A percentile compares a stretch with the other conserved stretches of the same genome.
phyloP scores from a whole-genome alignment of 1,139 yeast genomes.

The Geotrichum cucujoidarum region DNA sequence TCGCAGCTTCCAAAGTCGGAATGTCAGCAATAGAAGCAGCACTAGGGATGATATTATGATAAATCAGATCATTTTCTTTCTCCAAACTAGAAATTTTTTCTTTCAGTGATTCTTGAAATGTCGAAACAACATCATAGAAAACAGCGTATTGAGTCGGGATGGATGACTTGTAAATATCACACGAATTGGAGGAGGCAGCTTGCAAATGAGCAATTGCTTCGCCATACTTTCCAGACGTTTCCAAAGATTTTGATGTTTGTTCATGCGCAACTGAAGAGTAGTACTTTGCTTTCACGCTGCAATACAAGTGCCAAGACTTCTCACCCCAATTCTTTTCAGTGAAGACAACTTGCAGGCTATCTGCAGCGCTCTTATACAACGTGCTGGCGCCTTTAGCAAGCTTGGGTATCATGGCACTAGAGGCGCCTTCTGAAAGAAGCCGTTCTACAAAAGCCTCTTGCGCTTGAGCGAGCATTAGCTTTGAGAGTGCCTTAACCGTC shows the following conservation, averaged over 20 bases:
- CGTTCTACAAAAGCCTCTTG: conserved; percentile 77
- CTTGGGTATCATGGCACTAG: conserved; percentile 64
- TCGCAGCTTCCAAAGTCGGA: conserved; percentile 73
- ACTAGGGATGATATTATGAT: conserved; percentile 70
- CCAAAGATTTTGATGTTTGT: conserved; percentile 50
- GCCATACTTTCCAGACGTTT: conserved; percentile 57
- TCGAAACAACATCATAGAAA: conserved; percentile 26
- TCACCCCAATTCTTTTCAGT: conserved; percentile 52
- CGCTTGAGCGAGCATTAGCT: conserved; percentile 76
- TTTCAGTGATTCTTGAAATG: conserved; percentile 35
- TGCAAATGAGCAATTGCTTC: conserved; percentile 67
- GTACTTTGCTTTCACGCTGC: conserved; percentile 44
- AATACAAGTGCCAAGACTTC: conserved; percentile 44
- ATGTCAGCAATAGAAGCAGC: conserved; percentile 51
- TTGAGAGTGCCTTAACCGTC: conserved; percentile 59
- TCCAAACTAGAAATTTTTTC: conserved; percentile 48
- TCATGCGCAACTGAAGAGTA: conserved; percentile 49
- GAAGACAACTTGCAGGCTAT: conserved; percentile 42
- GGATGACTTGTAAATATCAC: conserved; percentile 27
- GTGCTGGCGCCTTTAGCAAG: conserved; percentile 59
- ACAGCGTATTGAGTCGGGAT: conserved; percentile 26
- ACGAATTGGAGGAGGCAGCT: conserved; percentile 40
- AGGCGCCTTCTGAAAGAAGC: conserved; percentile 43
- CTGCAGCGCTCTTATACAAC: conserved; percentile 51
- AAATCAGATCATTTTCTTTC: conserved; percentile 86